Percentiles rank a stretch among this genome's conserved stretches.
Conservation (phyloP, 805 yeast species). For the Myxozyma neotropica region DNA sequence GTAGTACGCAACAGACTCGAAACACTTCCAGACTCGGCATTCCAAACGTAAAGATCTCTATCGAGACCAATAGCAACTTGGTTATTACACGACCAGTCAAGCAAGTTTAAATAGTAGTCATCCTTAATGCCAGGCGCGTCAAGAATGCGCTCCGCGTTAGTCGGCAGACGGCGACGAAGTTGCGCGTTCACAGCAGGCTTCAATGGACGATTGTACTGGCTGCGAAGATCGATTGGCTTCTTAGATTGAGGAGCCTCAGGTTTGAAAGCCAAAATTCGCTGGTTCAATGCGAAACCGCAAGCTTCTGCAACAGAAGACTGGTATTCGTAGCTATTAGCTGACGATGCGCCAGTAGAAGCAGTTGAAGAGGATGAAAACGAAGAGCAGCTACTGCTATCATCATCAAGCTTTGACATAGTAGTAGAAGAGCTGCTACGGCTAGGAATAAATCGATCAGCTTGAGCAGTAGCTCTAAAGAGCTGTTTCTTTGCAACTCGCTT, state of each 20-base stretch:
- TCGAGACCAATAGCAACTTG: constrained; percentile 86
- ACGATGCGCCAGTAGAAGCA: neutral
- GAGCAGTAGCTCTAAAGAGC: constrained; percentile 34
- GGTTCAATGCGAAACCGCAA: constrained; percentile 82
- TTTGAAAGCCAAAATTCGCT: constrained; percentile 80
- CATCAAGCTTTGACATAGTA: constrained; percentile 49
- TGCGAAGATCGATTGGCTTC: constrained; percentile 43
- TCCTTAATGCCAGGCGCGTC: constrained; percentile 96
- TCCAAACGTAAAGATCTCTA: constrained; percentile 85
- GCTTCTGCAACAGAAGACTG: constrained; percentile 77
- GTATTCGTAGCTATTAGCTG: constrained; percentile 23
- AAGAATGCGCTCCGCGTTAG: constrained; percentile 87
- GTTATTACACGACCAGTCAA: constrained; percentile 86
- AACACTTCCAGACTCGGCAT: constrained; percentile 80
- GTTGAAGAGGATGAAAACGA: constrained; percentile 43
- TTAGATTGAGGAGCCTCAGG: constrained; percentile 70
- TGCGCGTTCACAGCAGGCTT: constrained; percentile 41
- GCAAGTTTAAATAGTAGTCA: constrained; percentile 84
- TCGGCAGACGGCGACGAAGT: constrained; percentile 63
- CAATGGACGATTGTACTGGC: constrained; percentile 43
- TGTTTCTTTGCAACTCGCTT: constrained; percentile 35
- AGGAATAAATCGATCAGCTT: constrained; percentile 64
- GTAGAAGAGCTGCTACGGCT: constrained; percentile 54
- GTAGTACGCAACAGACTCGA: constrained; percentile 62
- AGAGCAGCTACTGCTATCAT: constrained; percentile 36